phyloP scores from a whole-genome alignment of 139 green algal genomes.

The Nannochloris sp. region DNA sequence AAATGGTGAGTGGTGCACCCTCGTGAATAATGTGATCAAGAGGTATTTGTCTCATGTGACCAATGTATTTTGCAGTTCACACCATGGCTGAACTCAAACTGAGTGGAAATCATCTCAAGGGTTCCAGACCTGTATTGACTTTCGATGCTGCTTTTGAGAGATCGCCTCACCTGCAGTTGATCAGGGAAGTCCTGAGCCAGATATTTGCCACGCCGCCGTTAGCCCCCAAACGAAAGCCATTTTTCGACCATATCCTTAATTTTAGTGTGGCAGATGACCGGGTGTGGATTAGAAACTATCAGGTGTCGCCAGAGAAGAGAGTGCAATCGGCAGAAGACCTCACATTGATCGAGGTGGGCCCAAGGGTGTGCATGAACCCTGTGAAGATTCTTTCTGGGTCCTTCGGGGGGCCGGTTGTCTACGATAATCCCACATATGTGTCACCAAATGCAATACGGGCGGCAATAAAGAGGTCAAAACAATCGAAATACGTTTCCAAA shows the following conservation, averaged over 20 bases:
- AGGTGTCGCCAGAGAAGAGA: constrained; percentile 71
- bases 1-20: constrained; percentile 33
- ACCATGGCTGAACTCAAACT: constrained; percentile 98
- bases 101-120: constrained; percentile 94
- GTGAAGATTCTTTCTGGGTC: constrained; percentile 87
- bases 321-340: constrained; percentile 36
- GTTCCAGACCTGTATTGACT: constrained; percentile 66
- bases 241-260: constrained; percentile 91
- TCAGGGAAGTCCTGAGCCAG: constrained; percentile 89
- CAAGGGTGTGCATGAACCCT: constrained; percentile 79
- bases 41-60: no score
- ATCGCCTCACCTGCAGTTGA: constrained; percentile 77
- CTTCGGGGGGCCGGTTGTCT: constrained; percentile 82
- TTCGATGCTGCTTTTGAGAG: constrained; percentile 81
- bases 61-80: constrained; percentile 61
- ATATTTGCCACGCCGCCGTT: constrained; percentile 76
- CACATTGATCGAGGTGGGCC: constrained; percentile 78
- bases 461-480: constrained; percentile 57
- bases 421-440: constrained; percentile 85
- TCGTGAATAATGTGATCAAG: no score
- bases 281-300: constrained; percentile 98
- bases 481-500: constrained; percentile 73
- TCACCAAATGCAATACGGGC: constrained; percentile 79
- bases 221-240: constrained; percentile 91
- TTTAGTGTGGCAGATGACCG: constrained; percentile 80